Evolutionary conservation across 176 grass and related monocot genomes (phyloP).

Genomic region (Eremochloa ophiuroides): DNA sequence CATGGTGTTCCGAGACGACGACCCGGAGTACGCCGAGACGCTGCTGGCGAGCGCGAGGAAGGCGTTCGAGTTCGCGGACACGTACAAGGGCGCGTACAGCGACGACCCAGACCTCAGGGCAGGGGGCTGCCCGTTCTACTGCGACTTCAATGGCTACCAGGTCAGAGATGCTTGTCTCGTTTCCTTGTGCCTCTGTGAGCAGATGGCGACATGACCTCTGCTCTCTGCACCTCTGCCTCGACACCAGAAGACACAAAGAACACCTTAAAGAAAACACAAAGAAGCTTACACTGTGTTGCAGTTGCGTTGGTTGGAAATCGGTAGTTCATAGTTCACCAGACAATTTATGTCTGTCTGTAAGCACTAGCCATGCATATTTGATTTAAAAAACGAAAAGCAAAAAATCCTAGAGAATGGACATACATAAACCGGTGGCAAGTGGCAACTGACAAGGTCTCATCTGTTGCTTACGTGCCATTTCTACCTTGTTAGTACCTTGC

Average conservation of each 20-base stretch:
- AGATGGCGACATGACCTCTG: neutral
- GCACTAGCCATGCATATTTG: neutral
- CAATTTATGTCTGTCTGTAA: neutral
- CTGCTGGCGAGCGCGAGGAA: slow-evolving; percentile 51
- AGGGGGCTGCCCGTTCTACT: slow-evolving; percentile 87
- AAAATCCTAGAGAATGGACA: neutral
- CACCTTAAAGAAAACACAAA: too few species aligned
- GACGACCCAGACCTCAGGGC: slow-evolving; percentile 67
- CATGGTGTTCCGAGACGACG: slow-evolving; percentile 64
- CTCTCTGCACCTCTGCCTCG: neutral
- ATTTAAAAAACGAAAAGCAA: neutral
- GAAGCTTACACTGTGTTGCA: neutral
- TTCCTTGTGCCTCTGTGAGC: neutral
- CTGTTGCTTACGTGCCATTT: too few species aligned
- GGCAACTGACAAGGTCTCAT: neutral
- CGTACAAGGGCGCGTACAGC: slow-evolving; percentile 79
- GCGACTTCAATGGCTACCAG: slow-evolving; percentile 92
- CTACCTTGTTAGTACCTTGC: too few species aligned
- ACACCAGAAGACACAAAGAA: neutral
- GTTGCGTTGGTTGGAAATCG: neutral
- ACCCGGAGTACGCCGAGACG: slow-evolving; percentile 55
- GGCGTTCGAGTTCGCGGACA: slow-evolving; percentile 82
- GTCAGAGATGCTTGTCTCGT: slow-evolving; percentile 34
- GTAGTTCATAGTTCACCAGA: neutral
- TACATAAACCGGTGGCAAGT: neutral